Evolutionary conservation across 257 asterid genomes (phyloP), one percentile per base, ranked within the genome.

Genomic region (Fraxinus anomala): DNA sequence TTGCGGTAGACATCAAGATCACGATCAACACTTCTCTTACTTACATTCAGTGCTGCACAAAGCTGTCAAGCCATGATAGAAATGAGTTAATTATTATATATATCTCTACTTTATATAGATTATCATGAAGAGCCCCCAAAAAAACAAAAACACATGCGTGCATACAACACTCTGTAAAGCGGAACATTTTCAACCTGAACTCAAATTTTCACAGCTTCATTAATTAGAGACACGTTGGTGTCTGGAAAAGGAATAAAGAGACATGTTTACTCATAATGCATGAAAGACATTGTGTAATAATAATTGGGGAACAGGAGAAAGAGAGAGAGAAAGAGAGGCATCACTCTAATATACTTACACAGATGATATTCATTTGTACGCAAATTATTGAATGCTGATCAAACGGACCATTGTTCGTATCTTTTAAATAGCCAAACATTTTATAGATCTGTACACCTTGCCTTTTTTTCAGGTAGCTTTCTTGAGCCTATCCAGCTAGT

Each of bases 1-100:
- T 91, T 94, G 87, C 98, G 96, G 82, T 93, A 96, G 80, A 93
- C 92, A 76, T 93, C 98, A 80, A 96, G 98, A 85, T 96, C 99
- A 26, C 99, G 91, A 70, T 96, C 99, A 71, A 93, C 96, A 68
- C 92, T 91, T 88, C 86, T 94, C 90, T 96, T 96, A 81, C 93
- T 83, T 54, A 92, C 85, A 81, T 93, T 96, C 78, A 96, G 85
- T 66, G 98, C 96, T 78, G 87, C 89, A 73, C 99, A 96, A 49
- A 96, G 97, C 99, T 96, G 91, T 81, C 31, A 81, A 74, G 69
- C 68, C 80, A 70, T 83, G 28, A 81, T 75, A 74, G 68, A 67
- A 56, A 56, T 26, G 28, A 70, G 77, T 82, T 82, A 83, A 68
- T 17, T 47, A 69, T 69, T 37, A 63, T 77, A 21, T 37, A 26